Evolutionary conservation across 2,329 filamentous ascomycete species (phyloP).

Genomic region (Dactylonectria estremocensis): DNA sequence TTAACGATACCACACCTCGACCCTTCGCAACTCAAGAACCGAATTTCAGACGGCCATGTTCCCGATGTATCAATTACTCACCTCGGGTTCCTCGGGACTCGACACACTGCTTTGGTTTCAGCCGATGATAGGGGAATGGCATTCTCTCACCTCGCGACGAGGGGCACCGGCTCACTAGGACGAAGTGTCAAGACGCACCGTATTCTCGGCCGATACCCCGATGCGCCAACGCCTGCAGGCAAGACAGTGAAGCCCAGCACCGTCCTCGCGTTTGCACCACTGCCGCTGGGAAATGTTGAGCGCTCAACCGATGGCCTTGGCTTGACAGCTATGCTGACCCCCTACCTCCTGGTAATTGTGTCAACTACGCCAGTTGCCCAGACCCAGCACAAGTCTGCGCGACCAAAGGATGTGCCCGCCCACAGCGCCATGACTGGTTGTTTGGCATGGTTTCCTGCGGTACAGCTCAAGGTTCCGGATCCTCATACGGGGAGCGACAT

Average conservation of each 20-base stretch:
- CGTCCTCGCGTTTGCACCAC: conserved; percentile 89
- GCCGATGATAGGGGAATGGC: conserved; percentile 97
- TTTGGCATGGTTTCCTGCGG: conserved; percentile 96
- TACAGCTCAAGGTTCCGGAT: conserved; percentile 87
- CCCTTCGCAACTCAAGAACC: conserved; percentile 73
- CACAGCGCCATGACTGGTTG: conserved; percentile 96
- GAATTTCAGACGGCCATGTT: conserved; percentile 86
- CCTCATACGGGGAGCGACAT: conserved; percentile 76
- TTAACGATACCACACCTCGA: conserved; percentile 87
- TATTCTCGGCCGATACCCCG: conserved; percentile 92
- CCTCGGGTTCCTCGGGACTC: conserved; percentile 93
- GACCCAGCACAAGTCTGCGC: conserved; percentile 93
- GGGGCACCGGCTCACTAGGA: conserved; percentile 89
- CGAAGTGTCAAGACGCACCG: conserved; percentile 90
- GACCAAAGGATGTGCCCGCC: conserved; percentile 90
- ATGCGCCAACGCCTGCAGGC: conserved; percentile 72
- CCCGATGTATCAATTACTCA: conserved; percentile 85
- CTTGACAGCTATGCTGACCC: conserved; percentile 94
- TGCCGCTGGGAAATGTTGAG: conserved; percentile 95
- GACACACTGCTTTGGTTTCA: conserved; percentile 94
- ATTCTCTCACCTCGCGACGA: conserved; percentile 94
- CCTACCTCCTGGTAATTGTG: conserved; percentile 95
- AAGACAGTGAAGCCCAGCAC: conserved; percentile 91
- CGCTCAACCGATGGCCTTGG: conserved; percentile 90
- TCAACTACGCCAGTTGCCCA: conserved; percentile 97